Conservation (phyloP, 108 stramenopile species). For the Fragilariopsis cylindrus region DNA sequence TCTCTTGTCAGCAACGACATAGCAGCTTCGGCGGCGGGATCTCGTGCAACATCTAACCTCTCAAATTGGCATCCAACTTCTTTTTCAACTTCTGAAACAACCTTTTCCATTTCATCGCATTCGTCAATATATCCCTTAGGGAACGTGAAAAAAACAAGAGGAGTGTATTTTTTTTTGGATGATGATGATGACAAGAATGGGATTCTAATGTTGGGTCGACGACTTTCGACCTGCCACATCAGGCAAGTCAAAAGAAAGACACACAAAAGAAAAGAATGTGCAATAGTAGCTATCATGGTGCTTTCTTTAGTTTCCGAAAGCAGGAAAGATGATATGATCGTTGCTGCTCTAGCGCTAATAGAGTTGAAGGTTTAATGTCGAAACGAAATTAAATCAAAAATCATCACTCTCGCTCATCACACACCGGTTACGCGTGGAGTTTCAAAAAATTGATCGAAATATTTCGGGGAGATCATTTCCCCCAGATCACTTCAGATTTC, state of each 20-base stretch:
- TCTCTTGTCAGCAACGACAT: slow-evolving; percentile 41
- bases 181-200: slow-evolving; percentile 38
- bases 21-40: slow-evolving; percentile 51
- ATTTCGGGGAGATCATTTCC: too few species aligned
- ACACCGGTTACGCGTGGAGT: too few species aligned
- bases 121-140: slow-evolving; percentile 60
- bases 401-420: too few species aligned
- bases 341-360: too few species aligned
- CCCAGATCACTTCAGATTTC: too few species aligned
- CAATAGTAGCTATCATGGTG: not conserved
- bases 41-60: slow-evolving; percentile 62
- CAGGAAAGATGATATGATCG: too few species aligned
- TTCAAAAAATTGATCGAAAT: too few species aligned
- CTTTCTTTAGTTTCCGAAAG: too few species aligned
- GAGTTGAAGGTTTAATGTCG: too few species aligned
- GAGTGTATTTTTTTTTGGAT: slow-evolving; percentile 55
- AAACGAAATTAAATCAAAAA: too few species aligned
- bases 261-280: not conserved
- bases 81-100: slow-evolving; percentile 55
- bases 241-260: not conserved
- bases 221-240: not conserved
- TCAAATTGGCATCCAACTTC: slow-evolving; percentile 64
- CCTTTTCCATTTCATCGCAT: slow-evolving; percentile 72
- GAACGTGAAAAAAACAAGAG: slow-evolving; percentile 73
- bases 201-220: slow-evolving; percentile 19